Base-by-base conservation (phyloP, 306 rosid species). In the Begonia masoniana region DNA sequence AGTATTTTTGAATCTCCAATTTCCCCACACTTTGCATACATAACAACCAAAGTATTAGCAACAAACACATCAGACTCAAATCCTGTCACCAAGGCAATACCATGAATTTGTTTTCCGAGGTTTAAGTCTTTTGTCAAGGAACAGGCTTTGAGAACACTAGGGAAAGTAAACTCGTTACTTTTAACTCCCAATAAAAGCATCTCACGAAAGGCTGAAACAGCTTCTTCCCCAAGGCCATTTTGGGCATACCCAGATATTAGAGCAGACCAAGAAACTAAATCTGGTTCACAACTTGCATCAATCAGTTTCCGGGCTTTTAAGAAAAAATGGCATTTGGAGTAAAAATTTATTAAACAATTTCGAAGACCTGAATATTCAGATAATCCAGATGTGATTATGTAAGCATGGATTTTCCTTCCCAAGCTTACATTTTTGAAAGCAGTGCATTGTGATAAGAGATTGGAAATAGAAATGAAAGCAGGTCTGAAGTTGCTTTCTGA, bases 101-200 rank as follows among this genome's bases (percentile, higher is more conserved):
- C 82, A 68, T 89, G 95, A 60, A 80, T 65, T 70, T 73, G 82
- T 72, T 57, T 82, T 36, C 91, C 97, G 41, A 67, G 41, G 17
- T 35, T 52, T 67, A 80, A 73, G 65, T 80, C 80, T 60, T 52
- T 82, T 24, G 65, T 72, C 9, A 75, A 47, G 9, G 84, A 82
- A 50, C 97, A 82, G 0, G 89, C 97, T 76, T 85, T 89, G 19
- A 89, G 78, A 62, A 80, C 83, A 60, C 82, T 76, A 0, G 94
- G 70, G 66, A 76, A 82, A 12, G 97, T 69, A 58, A 80, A 85
- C 73, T 80, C 83, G 56, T 89, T 86, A 60, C 78, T 63, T 75
- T 78, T 75, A 16, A 78, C 63, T 43, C 81, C 85, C 74, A 80
- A 62, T 52, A 52, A 10, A 13, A 59, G 69, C 93, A 84, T 78